Percentiles rank a stretch among this genome's conserved stretches.
Evolutionary conservation across 2,329 filamentous ascomycete species (phyloP).

Genomic region (Pseudogymnoascus sp.): DNA sequence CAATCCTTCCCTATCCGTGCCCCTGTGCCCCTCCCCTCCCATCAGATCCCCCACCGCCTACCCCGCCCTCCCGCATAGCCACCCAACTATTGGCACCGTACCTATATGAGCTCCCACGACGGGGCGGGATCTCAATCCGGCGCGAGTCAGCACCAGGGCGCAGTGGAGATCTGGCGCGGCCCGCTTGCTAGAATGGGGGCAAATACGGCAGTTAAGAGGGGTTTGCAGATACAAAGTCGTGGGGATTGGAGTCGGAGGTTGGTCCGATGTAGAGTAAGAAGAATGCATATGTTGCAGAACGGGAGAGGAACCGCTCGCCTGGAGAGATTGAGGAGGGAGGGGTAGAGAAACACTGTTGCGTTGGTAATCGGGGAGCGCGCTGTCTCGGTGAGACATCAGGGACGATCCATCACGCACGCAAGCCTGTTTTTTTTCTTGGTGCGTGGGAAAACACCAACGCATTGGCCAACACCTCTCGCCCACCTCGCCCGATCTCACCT

Average conservation of each 20-base stretch:
- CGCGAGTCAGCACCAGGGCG: not conserved
- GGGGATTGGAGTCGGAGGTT: not conserved
- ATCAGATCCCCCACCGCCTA: conserved; percentile 1
- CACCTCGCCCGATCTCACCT: not conserved
- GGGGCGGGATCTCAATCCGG: not conserved
- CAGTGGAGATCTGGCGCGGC: not conserved
- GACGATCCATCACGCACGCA: not conserved
- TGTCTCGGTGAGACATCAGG: not conserved
- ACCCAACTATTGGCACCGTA: not conserved
- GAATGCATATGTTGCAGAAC: not conserved
- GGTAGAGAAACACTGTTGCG: not conserved
- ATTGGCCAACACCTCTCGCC: not conserved
- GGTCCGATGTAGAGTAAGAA: not conserved
- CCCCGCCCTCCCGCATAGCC: not conserved
- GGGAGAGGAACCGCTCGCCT: not conserved
- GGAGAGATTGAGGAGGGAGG: not conserved
- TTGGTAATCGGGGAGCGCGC: not conserved
- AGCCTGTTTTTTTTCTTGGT: not conserved
- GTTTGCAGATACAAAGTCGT: not conserved
- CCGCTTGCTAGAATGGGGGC: not conserved
- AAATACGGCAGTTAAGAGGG: not conserved
- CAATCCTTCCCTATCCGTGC: not conserved
- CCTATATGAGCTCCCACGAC: not conserved
- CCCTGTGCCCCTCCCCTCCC: not conserved
- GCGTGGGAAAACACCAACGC: not conserved